Evolutionary conservation across 2,329 filamentous ascomycete species (phyloP), one percentile per base, ranked within the genome.

Genomic region (Nemania diffusa): DNA sequence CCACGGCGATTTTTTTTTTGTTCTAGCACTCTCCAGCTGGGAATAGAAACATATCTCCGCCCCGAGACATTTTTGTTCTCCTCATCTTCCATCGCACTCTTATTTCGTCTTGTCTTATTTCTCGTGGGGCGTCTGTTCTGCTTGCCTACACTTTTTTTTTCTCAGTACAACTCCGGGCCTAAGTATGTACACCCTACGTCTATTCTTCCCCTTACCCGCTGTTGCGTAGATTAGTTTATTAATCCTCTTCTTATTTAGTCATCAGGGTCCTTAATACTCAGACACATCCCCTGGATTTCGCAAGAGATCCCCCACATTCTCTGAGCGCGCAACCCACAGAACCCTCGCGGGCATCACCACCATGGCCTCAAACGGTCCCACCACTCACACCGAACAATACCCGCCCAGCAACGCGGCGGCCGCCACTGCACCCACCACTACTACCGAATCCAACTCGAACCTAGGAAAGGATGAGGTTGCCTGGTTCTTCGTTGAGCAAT

Each of bases 401-500:
- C 74, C 77, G 66, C 74, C 77, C 58, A 73, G 50, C 48, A 74
- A 79, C 66, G 73, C 78, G 60, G 67, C 79, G 42, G 61, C 73
- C 56, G 74, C 79, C 63, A 73, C 78, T 67, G 74, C 78, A 51
- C 71, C 78, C 68, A 72, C 69, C 53, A 11, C 51, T 22, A 46
- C 74, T 44, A 69, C 72, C 61, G 76, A 74, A 76, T 68, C 74
- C 40, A 71, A 63, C 53, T 58, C 74, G 77, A 84, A 87, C 74
- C 82, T 89, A 46, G 84, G 86, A 75, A 97, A 97, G 85, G 94
- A 97, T 80, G 93, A 98, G 84, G 94, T 99, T 73, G 96, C 94
- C 81, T 99, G 96, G 96, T 98, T 95, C 84, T 99, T 99, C 75
- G 96, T 99, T 66, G 94, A 98, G 87, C 94, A 97, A 82, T 99